phyloP scores from a whole-genome alignment of 805 yeast genomes.

The Cyberlindnera samutprakarnensis region DNA sequence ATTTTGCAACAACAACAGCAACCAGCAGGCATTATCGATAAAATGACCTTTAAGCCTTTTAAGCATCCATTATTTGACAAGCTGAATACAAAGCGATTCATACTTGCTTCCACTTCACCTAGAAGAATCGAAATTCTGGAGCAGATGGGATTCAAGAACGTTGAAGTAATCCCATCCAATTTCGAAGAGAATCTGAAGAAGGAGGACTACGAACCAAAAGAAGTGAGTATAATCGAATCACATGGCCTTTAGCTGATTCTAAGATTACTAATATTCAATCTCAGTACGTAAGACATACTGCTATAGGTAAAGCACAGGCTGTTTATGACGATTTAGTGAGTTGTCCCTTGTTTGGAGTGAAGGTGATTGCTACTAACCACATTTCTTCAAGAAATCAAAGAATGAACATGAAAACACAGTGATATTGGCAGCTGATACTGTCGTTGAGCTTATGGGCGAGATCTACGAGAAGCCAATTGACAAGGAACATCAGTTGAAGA shows the following conservation, averaged over 20 bases:
- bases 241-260: no score
- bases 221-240: conserved; percentile 23
- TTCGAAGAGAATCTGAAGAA: conserved; percentile 77
- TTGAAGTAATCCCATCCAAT: conserved; percentile 48
- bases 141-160: conserved; percentile 44
- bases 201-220: conserved; percentile 34
- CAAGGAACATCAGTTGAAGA: conserved; percentile 40
- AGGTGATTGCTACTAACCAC: conserved; percentile 1
- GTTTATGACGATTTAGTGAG: conserved; percentile 39
- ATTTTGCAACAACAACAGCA: no score
- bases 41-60: conserved; percentile 18
- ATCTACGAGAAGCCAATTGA: conserved; percentile 79
- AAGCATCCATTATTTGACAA: conserved; percentile 26
- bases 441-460: conserved; percentile 48
- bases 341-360: no score
- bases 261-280: conserved; percentile 12
- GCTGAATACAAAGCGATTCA: conserved; percentile 24
- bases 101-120: conserved; percentile 82
- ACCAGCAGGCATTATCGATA: no score
- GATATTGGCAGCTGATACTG: conserved; percentile 73
- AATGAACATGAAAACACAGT: conserved; percentile 15
- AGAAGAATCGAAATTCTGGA: conserved; percentile 66
- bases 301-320: conserved; percentile 57
- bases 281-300: conserved; percentile 65
- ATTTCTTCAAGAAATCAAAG: conserved; percentile 3